Base-by-base conservation (phyloP, 2,329 filamentous ascomycete species). In the Chrysoporthe deuterocubensis region DNA sequence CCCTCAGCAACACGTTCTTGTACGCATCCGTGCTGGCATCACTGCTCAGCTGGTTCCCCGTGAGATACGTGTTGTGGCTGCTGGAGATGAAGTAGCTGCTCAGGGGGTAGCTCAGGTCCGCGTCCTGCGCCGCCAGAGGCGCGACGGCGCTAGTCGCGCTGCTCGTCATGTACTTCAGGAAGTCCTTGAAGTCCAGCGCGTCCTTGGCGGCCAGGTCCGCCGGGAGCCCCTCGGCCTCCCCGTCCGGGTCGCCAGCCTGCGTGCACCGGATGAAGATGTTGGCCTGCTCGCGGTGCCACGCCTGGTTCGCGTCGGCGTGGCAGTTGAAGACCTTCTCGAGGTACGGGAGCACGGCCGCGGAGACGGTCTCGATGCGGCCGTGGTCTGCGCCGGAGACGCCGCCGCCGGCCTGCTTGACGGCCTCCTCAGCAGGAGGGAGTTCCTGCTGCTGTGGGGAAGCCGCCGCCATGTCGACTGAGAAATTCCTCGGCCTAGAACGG, bases 71-170 rank as follows among this genome's bases (percentile, higher is more conserved):
- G 80, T 97, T 97, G 83, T 97, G 94, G 67, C 94, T 97, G 73
- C 93, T 97, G 71, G 91, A 96, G 76, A 97, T 93, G 79, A 93
- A 97, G 80, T 97, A 97, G 79, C 93, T 94, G 68, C 93, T 92
- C 71, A 97, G 81, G 0, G 94, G 94, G 74, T 89, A 91, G 63
- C 93, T 87, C 66, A 96, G 85, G 66, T 88, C 85, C 2, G 78
- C 71, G 34, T 74, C 73, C 1, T 66, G 18, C 7, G 57, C 40
- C 3, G 42, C 54, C 50, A 64, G 64, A 8, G 83, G 82, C 1
- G 78, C 79, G 21, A 81, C 78, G 46, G 80, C 78, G 54, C 82
- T 79, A 66, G 81, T 79, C 14, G 81, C 79, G 3, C 81, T 70
- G 37, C 85, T 88, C 3, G 81, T 82, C 83, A 89, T 88, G 78